Percentiles rank a stretch among this genome's conserved stretches.
phyloP scores from a whole-genome alignment of 2,329 filamentous ascomycete species.

The Fusarium abutilonis region DNA sequence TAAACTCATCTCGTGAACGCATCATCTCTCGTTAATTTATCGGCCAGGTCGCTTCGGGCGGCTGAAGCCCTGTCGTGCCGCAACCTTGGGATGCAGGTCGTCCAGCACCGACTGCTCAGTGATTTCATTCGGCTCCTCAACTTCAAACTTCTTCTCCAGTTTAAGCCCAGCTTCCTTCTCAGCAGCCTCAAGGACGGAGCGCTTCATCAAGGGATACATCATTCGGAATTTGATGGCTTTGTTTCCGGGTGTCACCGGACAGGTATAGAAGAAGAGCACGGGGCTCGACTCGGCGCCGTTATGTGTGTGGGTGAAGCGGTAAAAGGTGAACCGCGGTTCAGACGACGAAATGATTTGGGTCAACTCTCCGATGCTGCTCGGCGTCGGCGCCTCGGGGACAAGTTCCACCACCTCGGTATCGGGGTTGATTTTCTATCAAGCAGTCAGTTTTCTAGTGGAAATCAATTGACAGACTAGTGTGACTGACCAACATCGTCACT shows the following conservation, averaged over 20 bases:
- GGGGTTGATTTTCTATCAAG: conserved; percentile 73
- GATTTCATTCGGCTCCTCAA: conserved; percentile 75
- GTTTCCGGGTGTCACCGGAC: conserved; percentile 70
- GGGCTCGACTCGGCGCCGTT: conserved; percentile 63
- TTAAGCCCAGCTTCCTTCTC: conserved; percentile 71
- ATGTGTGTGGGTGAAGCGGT: conserved; percentile 70
- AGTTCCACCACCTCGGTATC: conserved; percentile 75
- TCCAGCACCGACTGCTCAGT: conserved; percentile 71
- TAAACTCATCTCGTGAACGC: conserved; percentile 3
- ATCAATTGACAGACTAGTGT: not conserved
- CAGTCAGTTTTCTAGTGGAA: conserved; percentile 8
- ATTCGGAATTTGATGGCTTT: conserved; percentile 84
- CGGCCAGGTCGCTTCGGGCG: conserved; percentile 82
- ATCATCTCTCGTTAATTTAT: conserved; percentile 46
- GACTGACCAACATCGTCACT: conserved; percentile 73
- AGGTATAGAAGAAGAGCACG: conserved; percentile 85
- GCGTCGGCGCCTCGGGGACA: conserved; percentile 61
- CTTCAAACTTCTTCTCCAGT: conserved; percentile 76
- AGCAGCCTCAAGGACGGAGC: conserved; percentile 72
- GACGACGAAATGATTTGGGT: conserved; percentile 67
- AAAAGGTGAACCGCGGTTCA: conserved; percentile 83
- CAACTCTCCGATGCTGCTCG: conserved; percentile 67
- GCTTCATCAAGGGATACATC: conserved; percentile 80
- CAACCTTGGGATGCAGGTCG: conserved; percentile 74
- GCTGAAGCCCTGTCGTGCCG: conserved; percentile 75